These are phyloP conservation scores for Thelephora terrestris DNA, from an alignment of 1,284 basidiomycete species.

Conservation along the genomic window DNA sequence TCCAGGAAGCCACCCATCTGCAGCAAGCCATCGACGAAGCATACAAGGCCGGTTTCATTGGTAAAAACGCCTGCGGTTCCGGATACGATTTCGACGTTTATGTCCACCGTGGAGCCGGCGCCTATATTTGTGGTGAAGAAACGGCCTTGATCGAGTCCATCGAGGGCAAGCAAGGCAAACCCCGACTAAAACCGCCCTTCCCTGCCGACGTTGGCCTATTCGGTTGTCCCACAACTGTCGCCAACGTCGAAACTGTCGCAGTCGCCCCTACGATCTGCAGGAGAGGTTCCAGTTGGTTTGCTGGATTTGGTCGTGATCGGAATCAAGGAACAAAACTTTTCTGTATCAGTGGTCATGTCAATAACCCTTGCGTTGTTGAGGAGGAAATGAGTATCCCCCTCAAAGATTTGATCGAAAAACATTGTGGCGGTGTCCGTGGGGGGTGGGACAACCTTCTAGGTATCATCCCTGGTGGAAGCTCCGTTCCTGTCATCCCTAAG, in stretches of 20 bases:
- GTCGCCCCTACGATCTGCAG: slow-evolving; percentile 96
- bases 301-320: slow-evolving; percentile 82
- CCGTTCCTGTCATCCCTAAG: slow-evolving; percentile 89
- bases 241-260: slow-evolving; percentile 97
- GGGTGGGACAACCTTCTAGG: slow-evolving; percentile 96
- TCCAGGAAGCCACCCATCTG: slow-evolving; percentile 88
- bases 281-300: slow-evolving; percentile 90
- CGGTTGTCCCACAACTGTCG: slow-evolving; percentile 94
- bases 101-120: slow-evolving; percentile 93
- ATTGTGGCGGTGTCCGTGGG: slow-evolving; percentile 90
- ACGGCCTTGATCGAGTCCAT: slow-evolving; percentile 95
- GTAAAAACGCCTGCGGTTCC: slow-evolving; percentile 86
- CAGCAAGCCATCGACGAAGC: slow-evolving; percentile 95
- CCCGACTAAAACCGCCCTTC: slow-evolving; percentile 98
- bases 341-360: slow-evolving; percentile 95
- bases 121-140: slow-evolving; percentile 98
- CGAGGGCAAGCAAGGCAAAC: slow-evolving; percentile 98
- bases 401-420: slow-evolving; percentile 90
- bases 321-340: slow-evolving; percentile 96
- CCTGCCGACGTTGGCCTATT: slow-evolving; percentile 97
- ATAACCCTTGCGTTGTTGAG: slow-evolving; percentile 96
- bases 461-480: slow-evolving; percentile 91
- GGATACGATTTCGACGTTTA: slow-evolving; percentile 97
- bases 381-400: slow-evolving; percentile 99
- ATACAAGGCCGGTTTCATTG: slow-evolving; percentile 86